phyloP scores from a whole-genome alignment of 164 flowering plant genomes.

The Cinnamomum micranthum region DNA sequence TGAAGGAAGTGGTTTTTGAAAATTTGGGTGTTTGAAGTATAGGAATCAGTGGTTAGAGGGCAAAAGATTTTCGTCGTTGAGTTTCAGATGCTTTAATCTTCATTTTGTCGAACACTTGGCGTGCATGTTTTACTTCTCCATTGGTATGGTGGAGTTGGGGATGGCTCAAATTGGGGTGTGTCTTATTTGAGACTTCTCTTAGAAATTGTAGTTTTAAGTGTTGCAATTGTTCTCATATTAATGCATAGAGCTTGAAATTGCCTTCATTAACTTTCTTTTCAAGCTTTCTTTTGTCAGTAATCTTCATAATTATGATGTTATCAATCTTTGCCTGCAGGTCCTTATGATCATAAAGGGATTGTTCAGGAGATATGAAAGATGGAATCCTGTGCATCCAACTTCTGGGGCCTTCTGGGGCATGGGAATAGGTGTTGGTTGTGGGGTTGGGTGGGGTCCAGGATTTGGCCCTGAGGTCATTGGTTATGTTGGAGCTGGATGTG shows the following conservation, averaged over 20 bases:
- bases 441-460: slow-evolving; percentile 99
- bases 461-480: slow-evolving; percentile 95
- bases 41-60: no score
- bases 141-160: no score
- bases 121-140: neutral
- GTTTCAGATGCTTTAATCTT: no score
- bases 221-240: no score
- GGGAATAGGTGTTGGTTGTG: slow-evolving; percentile 93
- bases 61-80: no score
- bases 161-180: no score
- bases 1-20: neutral
- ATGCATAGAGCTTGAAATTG: no score
- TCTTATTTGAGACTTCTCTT: no score
- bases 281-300: neutral
- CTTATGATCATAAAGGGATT: slow-evolving; percentile 88
- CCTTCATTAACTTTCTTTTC: no score
- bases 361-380: slow-evolving; percentile 73
- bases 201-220: no score
- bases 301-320: neutral
- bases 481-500: slow-evolving; percentile 97
- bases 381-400: slow-evolving; percentile 99
- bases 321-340: slow-evolving; percentile 31
- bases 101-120: neutral
- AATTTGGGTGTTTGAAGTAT: no score
- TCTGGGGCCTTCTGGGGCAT: slow-evolving; percentile 95